Conservation (phyloP, 176 grass and related monocot species). For the Bonia amplexicaulis region DNA sequence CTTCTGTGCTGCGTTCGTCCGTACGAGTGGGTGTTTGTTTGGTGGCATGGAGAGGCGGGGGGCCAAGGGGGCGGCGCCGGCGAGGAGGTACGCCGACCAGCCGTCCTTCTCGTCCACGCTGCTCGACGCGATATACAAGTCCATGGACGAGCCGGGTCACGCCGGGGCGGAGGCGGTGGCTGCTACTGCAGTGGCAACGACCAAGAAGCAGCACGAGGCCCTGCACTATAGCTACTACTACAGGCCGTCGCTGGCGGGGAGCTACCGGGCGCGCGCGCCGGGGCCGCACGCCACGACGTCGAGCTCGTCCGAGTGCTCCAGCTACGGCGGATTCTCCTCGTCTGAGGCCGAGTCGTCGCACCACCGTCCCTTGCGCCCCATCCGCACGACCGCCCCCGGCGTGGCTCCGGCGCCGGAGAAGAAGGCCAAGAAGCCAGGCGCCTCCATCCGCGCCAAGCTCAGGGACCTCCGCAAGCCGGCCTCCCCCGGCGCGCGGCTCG, state of each 20-base stretch:
- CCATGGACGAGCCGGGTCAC: constrained; percentile 70
- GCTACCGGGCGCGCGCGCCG: constrained; percentile 46
- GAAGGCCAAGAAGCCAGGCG: constrained; percentile 49
- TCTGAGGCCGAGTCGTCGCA: constrained; percentile 81
- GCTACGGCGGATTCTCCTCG: constrained; percentile 91
- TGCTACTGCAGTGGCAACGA: neutral
- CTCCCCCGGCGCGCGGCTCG: constrained; percentile 72
- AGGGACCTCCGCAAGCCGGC: constrained; percentile 73
- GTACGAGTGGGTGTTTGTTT: neutral
- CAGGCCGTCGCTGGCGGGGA: constrained; percentile 45
- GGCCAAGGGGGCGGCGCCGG: constrained; percentile 1
- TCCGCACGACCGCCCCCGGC: constrained; percentile 12
- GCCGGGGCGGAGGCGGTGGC: neutral
- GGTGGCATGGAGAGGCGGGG: constrained; percentile 48
- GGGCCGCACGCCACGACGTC: constrained; percentile 57
- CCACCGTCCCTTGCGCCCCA: constrained; percentile 40
- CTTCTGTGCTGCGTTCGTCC: neutral
- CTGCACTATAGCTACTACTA: constrained; percentile 50
- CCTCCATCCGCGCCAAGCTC: constrained; percentile 66
- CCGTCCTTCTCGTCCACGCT: constrained; percentile 98
- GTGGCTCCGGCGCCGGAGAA: constrained; percentile 37
- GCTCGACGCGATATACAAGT: constrained; percentile 88
- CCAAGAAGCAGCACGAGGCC: constrained; percentile 27
- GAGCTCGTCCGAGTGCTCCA: constrained; percentile 93
- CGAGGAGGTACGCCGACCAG: constrained; percentile 43